Evolutionary conservation across 2,329 filamentous ascomycete genomes (phyloP), one percentile per base, ranked within the genome.

Genomic region (Rhinocladiella similis): DNA sequence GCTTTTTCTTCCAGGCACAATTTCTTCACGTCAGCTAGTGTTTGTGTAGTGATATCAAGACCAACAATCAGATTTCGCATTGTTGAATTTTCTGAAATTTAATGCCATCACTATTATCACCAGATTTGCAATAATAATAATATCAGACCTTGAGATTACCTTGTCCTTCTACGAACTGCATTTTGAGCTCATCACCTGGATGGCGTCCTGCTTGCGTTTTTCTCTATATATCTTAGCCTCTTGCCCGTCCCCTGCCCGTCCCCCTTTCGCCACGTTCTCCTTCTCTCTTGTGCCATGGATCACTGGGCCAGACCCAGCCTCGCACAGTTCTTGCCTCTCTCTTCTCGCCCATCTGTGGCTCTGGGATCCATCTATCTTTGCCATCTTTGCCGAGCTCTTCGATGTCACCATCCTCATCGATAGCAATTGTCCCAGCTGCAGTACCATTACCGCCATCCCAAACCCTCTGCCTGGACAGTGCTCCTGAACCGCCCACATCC

Each of bases 331-430:
- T 86, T 20, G 83, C 82, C 67, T 82, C 80, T 20, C 84, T 70
- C 67, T 80, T 81, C 74, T 87, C 84, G n/a, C 77, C 76, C 60
- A 80, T 79, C 45, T 83, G 77, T 18, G 76, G 78, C 68, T 83
- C 82, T 1, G 83, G 83, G 56, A 87, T 84, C 84, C 84, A 86
- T 46, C 74, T 74, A 67, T 87, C 84, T 62, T 82, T 80, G 10
- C 71, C 70, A 14, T 83, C 80, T 43, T 63, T 62, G 22, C 64
- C 64, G 46, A 60, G 38, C 41, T 67, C 63, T 39, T 63, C 63
- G 4, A 60, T 58, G 39, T 61, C 57, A 16, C 56, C 57, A 25
- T 65, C 63, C 20, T 62, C 54, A 33, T 64, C 62, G 14, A 63
- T 47, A 18, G 33, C 46, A 16, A 61, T 42, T 19, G 47, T 47